Evolutionary conservation across 2,329 filamentous ascomycete species (phyloP), one percentile per base, ranked within the genome.

Genomic region (Tolypocladium endophyticum): DNA sequence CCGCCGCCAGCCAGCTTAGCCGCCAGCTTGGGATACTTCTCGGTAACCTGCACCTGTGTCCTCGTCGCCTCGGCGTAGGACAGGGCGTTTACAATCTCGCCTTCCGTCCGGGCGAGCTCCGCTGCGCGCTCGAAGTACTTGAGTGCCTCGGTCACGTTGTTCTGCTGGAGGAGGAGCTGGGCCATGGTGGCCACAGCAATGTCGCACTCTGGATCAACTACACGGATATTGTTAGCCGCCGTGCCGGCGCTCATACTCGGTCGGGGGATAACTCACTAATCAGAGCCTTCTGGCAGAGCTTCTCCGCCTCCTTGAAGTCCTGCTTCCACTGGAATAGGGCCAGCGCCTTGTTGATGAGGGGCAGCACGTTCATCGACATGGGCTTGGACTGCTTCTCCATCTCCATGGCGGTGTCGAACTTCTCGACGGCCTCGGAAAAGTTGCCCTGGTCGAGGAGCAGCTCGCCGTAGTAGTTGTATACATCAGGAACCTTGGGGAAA

Each of bases 391-490:
- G 87, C 81, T 94, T 95, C 83, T 99, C 94, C 88, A 97, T 93
- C 72, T 97, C 92, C 65, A 97, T 92, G n/a, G 94, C 94, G 33
- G 87, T 94, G 74, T 99, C 94, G 70, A 99, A 99, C 78, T 97
- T 96, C 78, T 96, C 90, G 64, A 99, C 92, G 33, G 94, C 94
- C 73, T 99, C 93, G 61, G 90, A 81, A 77, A 88, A 97, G 76
- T 97, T 96, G 76, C 91, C 88, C 80, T 97, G 94, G 79, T 99
- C 94, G 58, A 99, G 86, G 60, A 99, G 83, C 60, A 99, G 83
- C 79, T 99, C 94, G 69, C 94, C 94, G 70, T 96, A 97, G 84
- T 99, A 99, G 83, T 99, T 99, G 83, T 97, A 99, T 47, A 97
- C 94, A 71, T 99, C 94, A 7, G 93, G 92, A 14, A 96, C 90